These are phyloP conservation scores for Elsinoe ampelina DNA, from an alignment of 2,329 filamentous ascomycete genomes.

Conservation along the genomic window DNA sequence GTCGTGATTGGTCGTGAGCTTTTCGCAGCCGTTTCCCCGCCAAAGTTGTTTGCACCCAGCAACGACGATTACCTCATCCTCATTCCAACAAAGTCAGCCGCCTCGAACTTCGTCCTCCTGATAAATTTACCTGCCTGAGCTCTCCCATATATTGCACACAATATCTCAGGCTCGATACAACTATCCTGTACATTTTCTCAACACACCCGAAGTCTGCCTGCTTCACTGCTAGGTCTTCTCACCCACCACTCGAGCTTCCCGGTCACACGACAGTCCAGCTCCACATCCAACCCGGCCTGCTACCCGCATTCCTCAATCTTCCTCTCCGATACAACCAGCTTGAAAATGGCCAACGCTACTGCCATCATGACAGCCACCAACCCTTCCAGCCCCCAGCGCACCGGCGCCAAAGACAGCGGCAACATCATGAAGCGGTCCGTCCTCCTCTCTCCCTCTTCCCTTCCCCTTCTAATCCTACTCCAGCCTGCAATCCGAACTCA, in stretches of 20 bases:
- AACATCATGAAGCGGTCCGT: slow-evolving; percentile 41
- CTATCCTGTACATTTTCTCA: not conserved
- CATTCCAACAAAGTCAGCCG: slow-evolving; percentile 4
- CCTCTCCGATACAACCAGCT: not conserved
- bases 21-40: slow-evolving; percentile 9
- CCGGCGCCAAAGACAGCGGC: slow-evolving; percentile 27
- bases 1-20: slow-evolving; percentile 4
- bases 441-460: not conserved
- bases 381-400: slow-evolving; percentile 24
- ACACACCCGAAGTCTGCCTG: not conserved
- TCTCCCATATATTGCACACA: not conserved
- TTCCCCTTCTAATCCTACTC: slow-evolving; percentile 12
- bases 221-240: slow-evolving; percentile 2
- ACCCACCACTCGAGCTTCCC: not conserved
- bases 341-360: slow-evolving; percentile 25
- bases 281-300: not conserved
- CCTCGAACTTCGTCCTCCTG: not conserved
- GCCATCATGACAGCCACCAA: slow-evolving; percentile 23
- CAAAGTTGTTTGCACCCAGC: not conserved
- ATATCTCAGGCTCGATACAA: not conserved
- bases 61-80: slow-evolving; percentile 12
- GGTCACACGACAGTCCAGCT: not conserved
- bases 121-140: slow-evolving; percentile 1
- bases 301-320: not conserved
- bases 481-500: slow-evolving; percentile 92